A percentile compares a stretch with the other conserved stretches of the same genome.
Evolutionary conservation across 164 flowering plant genomes (phyloP).

Genomic region (Amborella trichopoda): DNA sequence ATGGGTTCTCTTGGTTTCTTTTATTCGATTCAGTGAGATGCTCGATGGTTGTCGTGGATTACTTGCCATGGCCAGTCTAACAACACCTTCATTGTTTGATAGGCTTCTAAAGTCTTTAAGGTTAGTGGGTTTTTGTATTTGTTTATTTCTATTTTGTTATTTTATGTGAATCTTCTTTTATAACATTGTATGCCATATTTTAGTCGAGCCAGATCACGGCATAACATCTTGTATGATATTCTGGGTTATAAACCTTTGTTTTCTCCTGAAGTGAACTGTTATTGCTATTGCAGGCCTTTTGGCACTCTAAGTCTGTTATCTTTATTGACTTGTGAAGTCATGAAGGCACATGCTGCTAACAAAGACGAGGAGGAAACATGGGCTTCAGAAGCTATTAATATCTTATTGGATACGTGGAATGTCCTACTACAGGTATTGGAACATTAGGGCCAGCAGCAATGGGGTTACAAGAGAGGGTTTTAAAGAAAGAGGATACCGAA

Average conservation of each 20-base stretch:
- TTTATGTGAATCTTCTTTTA: too few species aligned
- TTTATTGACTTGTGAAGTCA: conserved; percentile 65
- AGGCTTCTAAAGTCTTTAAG: conserved; percentile 70
- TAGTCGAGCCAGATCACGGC: too few species aligned
- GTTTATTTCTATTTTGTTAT: too few species aligned
- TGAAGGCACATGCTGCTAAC: conserved; percentile 41
- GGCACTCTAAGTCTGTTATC: conserved; percentile 78
- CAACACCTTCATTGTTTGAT: conserved; percentile 62
- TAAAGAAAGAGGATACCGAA: too few species aligned
- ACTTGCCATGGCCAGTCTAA: conserved; percentile 64
- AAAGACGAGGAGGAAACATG: conserved; percentile 75
- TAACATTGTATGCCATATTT: too few species aligned
- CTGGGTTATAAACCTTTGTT: too few species aligned
- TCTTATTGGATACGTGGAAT: conserved; percentile 86
- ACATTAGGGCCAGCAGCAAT: too few species aligned
- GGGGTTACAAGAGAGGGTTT: too few species aligned
- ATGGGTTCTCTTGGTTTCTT: conserved; percentile 2
- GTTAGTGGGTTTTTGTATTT: too few species aligned
- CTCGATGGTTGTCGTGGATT: conserved; percentile 97
- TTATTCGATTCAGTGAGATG: conserved; percentile 59
- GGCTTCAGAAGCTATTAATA: conserved; percentile 89
- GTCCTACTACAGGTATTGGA: conserved; percentile 63
- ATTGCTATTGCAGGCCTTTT: conserved; percentile 50
- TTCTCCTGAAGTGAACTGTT: conserved; percentile 9
- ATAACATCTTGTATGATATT: too few species aligned